A percentile compares a stretch with the other conserved stretches of the same genome.
These are phyloP conservation scores for Hymenoscyphus fructigenus DNA, from an alignment of 2,329 filamentous ascomycete species.

Conservation along the genomic window DNA sequence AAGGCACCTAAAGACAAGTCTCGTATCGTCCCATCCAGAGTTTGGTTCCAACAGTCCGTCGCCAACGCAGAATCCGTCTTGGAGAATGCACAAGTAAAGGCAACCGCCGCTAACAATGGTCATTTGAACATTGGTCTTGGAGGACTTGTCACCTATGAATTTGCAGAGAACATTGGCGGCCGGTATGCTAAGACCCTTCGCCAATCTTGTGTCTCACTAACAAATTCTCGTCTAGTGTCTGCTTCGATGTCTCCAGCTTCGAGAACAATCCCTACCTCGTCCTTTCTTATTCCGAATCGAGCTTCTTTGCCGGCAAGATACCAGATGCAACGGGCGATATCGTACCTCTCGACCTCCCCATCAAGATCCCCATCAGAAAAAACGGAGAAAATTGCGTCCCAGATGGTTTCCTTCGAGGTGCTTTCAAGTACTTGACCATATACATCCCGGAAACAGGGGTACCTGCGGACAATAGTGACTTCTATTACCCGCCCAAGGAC, in stretches of 20 bases:
- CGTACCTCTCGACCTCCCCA: slow-evolving; percentile 36
- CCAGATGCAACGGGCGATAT: slow-evolving; percentile 39
- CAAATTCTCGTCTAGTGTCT: slow-evolving; percentile 32
- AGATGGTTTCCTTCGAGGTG: slow-evolving; percentile 39
- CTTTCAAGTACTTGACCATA: slow-evolving; percentile 43
- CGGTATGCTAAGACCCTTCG: slow-evolving; percentile 31
- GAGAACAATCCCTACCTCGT: slow-evolving; percentile 36
- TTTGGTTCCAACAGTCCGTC: neutral
- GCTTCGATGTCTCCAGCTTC: slow-evolving; percentile 36
- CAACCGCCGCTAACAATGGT: slow-evolving; percentile 9
- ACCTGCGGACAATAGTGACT: slow-evolving; percentile 18
- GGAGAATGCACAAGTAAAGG: slow-evolving; percentile 21
- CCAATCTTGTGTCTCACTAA: slow-evolving; percentile 4
- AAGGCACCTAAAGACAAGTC: slow-evolving; percentile 40
- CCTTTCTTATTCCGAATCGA: slow-evolving; percentile 41
- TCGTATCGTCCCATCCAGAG: slow-evolving; percentile 36
- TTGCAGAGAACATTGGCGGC: slow-evolving; percentile 43
- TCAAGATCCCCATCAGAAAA: slow-evolving; percentile 33
- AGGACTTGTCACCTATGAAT: slow-evolving; percentile 41
- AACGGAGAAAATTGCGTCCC: slow-evolving; percentile 39
- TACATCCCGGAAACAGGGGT: slow-evolving; percentile 32
- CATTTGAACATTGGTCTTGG: slow-evolving; percentile 31
- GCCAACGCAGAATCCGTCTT: slow-evolving; percentile 29
- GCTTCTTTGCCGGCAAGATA: slow-evolving; percentile 37
- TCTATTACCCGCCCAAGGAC: slow-evolving; percentile 9